These are phyloP conservation scores for Amanita phalloides DNA, from an alignment of 768 basidiomycete genomes.

Conservation along the genomic window DNA sequence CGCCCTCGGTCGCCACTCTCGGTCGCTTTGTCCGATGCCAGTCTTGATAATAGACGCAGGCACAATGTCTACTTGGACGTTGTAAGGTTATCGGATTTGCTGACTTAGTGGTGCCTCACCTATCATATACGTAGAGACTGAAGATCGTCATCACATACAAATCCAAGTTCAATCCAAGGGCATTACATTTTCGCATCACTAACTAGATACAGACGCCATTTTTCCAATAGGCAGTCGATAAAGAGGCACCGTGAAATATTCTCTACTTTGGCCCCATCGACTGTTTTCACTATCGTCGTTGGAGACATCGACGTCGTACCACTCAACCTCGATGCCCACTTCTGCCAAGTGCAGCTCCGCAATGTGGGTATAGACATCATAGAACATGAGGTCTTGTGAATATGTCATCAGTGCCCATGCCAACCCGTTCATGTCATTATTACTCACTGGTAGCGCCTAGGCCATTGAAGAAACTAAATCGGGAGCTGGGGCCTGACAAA, in stretches of 20 bases:
- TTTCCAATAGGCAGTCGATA: constrained; percentile 57
- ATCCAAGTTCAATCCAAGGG: too few species aligned
- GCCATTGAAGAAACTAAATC: constrained; percentile 95
- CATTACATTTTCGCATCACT: too few species aligned
- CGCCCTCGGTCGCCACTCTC: constrained; percentile 61
- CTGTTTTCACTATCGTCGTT: constrained; percentile 32
- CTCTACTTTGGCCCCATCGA: constrained; percentile 67
- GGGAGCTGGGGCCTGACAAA: constrained; percentile 60
- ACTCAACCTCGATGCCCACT: constrained; percentile 66
- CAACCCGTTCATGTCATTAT: background rate
- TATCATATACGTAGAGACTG: constrained; percentile 90
- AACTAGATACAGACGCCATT: constrained; percentile 11
- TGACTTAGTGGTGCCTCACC: constrained; percentile 30
- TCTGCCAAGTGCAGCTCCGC: constrained; percentile 81
- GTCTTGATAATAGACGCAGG: constrained; percentile 91
- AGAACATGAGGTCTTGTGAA: constrained; percentile 68
- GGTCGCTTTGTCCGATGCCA: constrained; percentile 78
- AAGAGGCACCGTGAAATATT: constrained; percentile 68
- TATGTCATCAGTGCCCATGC: background rate
- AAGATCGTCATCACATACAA: constrained; percentile 56
- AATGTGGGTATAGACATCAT: constrained; percentile 84
- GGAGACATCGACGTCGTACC: constrained; percentile 71
- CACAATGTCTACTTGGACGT: constrained; percentile 58
- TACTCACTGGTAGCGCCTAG: constrained; percentile 85
- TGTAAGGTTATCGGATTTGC: background rate